Evolutionary conservation across 805 yeast species (phyloP), one percentile per base, ranked within the genome.

Genomic region (Teunomyces pallodes): DNA sequence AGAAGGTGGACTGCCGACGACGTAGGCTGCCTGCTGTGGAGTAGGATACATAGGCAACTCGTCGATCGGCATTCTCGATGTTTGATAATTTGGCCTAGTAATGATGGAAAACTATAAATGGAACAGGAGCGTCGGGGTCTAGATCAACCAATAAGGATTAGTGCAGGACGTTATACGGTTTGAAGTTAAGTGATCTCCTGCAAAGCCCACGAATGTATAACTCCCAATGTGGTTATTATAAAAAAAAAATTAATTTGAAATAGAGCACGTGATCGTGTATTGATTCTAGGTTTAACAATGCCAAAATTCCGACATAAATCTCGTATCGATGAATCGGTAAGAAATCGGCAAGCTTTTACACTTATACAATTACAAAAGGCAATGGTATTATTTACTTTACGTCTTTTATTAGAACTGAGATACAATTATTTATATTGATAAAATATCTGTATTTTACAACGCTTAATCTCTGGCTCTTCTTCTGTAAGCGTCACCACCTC

Each of bases 401-500:
- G 41, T 38, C 41, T 24, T 38, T 38, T 38, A 38, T 38, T 38
- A 24, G 41, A 38, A 26, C 41, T 38, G 41, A 38, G 41, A 38
- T 26, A 38, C 41, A 38, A 38, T 38, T 38, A 38, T 38, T 38
- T 38, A 38, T 38, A 20, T 38, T 38, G 41, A 38, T 38, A 38
- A 38, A 38, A 38, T 38, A 38, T 20, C 41, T 26, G 30, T 33
- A 17, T 24, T 38, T 20, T 24, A n/a, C 41, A 40, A 46, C 36
- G 46, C 46, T 65, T 73, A 72, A 62, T 76, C 81, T 66, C 77
- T 70, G 63, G 77, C 74, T 79, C 86, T 81, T 77, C 84, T 80
- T 79, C 84, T 80, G 83, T 80, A 80, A 53, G 67, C 70, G 46
- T 58, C 69, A 54, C 72, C 80, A 60, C 71, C 55, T 58, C 60